Base-by-base conservation (phyloP, 371 early-diverging fungal genomes). In the Basidiobolus meristosporus region DNA sequence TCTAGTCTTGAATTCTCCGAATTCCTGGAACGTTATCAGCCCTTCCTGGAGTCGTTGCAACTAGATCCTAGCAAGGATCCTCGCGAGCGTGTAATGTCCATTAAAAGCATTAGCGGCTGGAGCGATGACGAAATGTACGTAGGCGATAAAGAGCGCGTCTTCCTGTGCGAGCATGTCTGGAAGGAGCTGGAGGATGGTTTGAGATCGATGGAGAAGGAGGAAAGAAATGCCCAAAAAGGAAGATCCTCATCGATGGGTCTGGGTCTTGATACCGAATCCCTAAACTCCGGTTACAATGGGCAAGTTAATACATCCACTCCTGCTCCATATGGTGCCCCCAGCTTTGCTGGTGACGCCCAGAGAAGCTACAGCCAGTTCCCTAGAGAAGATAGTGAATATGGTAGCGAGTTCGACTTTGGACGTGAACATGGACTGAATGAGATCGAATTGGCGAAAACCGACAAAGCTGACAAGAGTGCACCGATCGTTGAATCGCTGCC, bases 141-240 rank as follows among this genome's bases (percentile, higher is more conserved):
- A 1, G 84, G 82, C 7, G 53, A 68, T 29, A 63, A 57, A n/a
- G 19, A 19, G 14, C 68, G 62, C 52, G 60, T 84, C 14, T 82
- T 76, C 59, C 51, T 82, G 23, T 58, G 67, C 0, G 73, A 74
- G 36, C 65, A 65, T 19, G 73, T 67, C 6, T 84, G 81, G 81
- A 77, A 73, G 42, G 70, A 71, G 33, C 45, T 86, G 17, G 90
- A 90, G 43, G 76, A 81, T 41, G 68, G 69, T n/a, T 58, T 89
- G 17, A 63, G 82, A 16, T 56, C 62, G 1, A 59, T 67, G 28
- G 82, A 84, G 58, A 75, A 78, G 40, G 77, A 71, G 31, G 73
- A 70, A 32, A 60, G 71, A 1, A 30, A 53, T 5, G 57, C 62
- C 20, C 55, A 60, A 12, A 73, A 31, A 20, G 19, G 16, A 48